Evolutionary conservation across 2,329 filamentous ascomycete species (phyloP), one percentile per base, ranked within the genome.

Genomic region (Exutisphaerella laricina): DNA sequence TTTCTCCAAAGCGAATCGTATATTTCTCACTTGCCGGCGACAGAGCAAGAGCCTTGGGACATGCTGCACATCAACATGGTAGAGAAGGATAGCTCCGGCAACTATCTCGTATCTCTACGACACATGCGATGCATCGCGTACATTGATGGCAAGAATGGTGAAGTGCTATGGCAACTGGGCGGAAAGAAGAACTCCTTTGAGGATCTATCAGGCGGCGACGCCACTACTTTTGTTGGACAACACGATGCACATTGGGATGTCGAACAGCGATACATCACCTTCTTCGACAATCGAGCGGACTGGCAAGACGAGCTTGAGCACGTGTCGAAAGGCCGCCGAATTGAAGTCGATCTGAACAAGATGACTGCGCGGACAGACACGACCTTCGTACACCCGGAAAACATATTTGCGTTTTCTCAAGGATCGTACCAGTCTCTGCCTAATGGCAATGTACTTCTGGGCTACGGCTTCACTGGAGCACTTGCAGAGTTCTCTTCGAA

Each of bases 51-150:
- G 17, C 68, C 70, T 0, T 76, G 66, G 58, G 74, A 77, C 50
- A 75, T 67, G 59, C 74, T 73, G 56, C 74, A 78, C 56, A 70
- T 79, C 59, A 77, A 78, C 60, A 72, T 72, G 32, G 60, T 79
- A 23, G 70, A 75, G 53, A 76, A 77, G 54, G 69, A 70, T 39
- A 50, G 58, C 0, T 53, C 65, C 0, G 72, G 73, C 7, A 71
- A 78, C 52, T 79, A 74, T 45, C 56, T 79, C 8, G 64, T 80
- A 25, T 79, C 74, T 0, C 66, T 70, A 0, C 70, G 74, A 1
- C 68, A 77, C 52, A 65, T 69, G 38, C 68, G 68, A 52, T 65
- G 69, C 13, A 60, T 78, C 8, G 64, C 64, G 22, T 69, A 68
- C 38, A 31, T 49, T 13, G 39, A 35, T 45, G 63, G 65, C 7